Conservation (phyloP, 2,329 filamentous ascomycete species). For the Aplosporella prunicola region DNA sequence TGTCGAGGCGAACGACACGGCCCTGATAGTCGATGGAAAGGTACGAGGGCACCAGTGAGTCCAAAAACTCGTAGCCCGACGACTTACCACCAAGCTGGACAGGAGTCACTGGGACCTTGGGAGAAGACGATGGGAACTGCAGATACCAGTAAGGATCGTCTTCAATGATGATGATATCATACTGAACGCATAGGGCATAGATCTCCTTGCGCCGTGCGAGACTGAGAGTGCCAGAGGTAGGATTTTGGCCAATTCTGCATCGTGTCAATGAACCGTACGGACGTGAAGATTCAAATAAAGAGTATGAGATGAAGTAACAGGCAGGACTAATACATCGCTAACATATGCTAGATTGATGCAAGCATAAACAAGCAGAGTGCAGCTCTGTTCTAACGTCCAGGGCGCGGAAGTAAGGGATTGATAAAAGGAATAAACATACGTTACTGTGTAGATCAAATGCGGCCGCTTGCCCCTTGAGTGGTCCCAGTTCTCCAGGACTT, state of each 20-base stretch:
- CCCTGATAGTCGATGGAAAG: constrained; percentile 74
- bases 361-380: no score
- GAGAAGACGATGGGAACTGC: constrained; percentile 67
- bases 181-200: constrained; percentile 70
- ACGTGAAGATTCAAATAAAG: background rate
- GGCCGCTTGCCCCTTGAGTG: constrained; percentile 61
- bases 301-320: background rate
- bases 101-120: constrained; percentile 52
- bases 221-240: constrained; percentile 67
- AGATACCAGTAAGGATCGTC: constrained; percentile 96
- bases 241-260: constrained; percentile 77
- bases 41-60: constrained; percentile 75
- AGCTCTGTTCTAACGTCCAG: no score
- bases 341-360: no score
- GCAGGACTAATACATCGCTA: no score
- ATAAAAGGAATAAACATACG: constrained; percentile 47
- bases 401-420: no score
- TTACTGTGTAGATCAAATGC: constrained; percentile 82
- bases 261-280: background rate
- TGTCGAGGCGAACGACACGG: constrained; percentile 80
- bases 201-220: constrained; percentile 66
- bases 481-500: constrained; percentile 80
- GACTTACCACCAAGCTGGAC: constrained; percentile 34
- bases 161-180: constrained; percentile 84
- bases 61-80: constrained; percentile 67